Percentiles rank a stretch among this genome's conserved stretches.
Evolutionary conservation across 306 rosid genomes (phyloP).

Genomic region (Leucaena leucocephala): DNA sequence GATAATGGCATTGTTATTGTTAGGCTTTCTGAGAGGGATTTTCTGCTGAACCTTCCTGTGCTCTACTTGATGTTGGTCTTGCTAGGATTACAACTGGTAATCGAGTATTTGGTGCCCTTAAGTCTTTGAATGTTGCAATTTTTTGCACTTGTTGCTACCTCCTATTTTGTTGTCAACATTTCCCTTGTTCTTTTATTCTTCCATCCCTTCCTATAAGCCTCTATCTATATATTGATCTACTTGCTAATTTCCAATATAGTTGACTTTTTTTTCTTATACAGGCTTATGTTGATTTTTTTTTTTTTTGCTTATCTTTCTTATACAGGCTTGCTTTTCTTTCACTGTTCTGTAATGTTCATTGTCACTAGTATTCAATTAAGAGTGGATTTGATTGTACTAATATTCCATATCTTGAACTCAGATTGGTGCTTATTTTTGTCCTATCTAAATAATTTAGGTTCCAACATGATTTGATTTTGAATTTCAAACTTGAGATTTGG

Average conservation of each 20-base stretch:
- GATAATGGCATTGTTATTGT: too few species aligned
- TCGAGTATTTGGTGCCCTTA: conserved; percentile 58
- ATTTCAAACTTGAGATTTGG: not conserved
- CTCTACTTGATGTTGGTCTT: conserved; percentile 92
- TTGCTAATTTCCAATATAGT: too few species aligned
- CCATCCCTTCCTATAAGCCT: too few species aligned
- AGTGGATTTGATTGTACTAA: not conserved
- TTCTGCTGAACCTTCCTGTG: conserved; percentile 94
- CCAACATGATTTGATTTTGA: not conserved
- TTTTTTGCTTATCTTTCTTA: not conserved
- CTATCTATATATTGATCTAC: too few species aligned
- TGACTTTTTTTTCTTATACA: not conserved
- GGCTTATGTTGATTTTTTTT: too few species aligned
- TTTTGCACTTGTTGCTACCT: too few species aligned
- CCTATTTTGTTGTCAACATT: too few species aligned
- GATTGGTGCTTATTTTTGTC: not conserved
- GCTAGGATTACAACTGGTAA: conserved; percentile 84
- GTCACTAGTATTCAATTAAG: not conserved
- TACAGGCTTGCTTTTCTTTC: not conserved
- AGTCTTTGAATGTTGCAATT: too few species aligned
- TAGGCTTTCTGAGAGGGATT: conserved; percentile 61
- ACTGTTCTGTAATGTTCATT: not conserved
- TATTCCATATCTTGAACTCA: not conserved
- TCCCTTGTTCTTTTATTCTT: too few species aligned
- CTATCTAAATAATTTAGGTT: not conserved